Evolutionary conservation across 192 early-diverging fungal genomes (phyloP), one percentile per base, ranked within the genome.

Genomic region (Gaertneriomyces semiglobifer): DNA sequence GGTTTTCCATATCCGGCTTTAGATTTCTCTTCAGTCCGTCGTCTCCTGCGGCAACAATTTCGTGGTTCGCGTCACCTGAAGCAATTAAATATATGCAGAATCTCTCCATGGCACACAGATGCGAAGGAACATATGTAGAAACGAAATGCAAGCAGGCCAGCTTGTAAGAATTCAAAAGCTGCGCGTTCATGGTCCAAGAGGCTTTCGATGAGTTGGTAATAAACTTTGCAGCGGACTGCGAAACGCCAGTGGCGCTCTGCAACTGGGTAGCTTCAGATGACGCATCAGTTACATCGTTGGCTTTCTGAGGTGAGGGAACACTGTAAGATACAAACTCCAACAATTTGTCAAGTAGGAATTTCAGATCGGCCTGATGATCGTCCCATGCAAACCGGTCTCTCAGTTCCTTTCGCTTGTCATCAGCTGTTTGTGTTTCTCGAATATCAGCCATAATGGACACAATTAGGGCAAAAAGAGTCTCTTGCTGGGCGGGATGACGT

Each of bases 181-280:
- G 58, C 0, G 63, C 9, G 43, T 53, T 65, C 14, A 67, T 71
- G 4, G 80, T 53, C 92, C 92, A 97, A 10, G 69, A 10, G 12
- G 86, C 88, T 62, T 92, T 94, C 16, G 84, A 82, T 25, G 82
- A 78, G 68, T 93, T 89, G 0, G 92, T 90, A 7, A 92, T 66
- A 48, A 81, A 79, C 4, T 76, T 68, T 6, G 89, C 67, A 1
- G 82, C 80, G 25, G 25, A 33, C 25, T 33, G 25, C 25, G 25
- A 33, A 2, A 33, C 25, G 25, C 25, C 25, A 33, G 25, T 33
- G 25, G 25, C 25, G 25, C 25, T 33, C 25, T 33, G 25, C 25
- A 33, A 33, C 25, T 33, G 25, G 25, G 25, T 33, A 33, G 25
- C 25, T 33, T 33, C 25, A 33, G 25, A 50, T n/a, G 48, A n/a